Evolutionary conservation across 257 asterid species (phyloP).

Genomic region (Nicotiana tabacum): DNA sequence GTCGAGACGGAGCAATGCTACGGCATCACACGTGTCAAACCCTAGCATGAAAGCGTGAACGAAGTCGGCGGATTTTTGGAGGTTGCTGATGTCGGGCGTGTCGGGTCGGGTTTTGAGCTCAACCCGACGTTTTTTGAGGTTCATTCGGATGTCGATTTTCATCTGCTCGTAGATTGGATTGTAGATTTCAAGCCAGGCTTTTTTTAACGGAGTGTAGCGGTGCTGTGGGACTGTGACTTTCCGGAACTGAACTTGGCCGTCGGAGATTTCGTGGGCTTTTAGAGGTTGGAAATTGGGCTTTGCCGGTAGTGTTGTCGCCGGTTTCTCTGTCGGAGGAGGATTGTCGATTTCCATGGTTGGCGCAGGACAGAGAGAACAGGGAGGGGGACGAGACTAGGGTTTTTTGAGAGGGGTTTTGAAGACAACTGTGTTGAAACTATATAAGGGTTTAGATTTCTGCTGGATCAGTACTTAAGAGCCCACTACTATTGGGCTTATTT

Average conservation of each 20-base stretch:
- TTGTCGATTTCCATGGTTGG: slow-evolving; percentile 47
- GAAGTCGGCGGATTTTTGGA: slow-evolving; percentile 86
- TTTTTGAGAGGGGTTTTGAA: neutral
- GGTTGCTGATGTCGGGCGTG: slow-evolving; percentile 83
- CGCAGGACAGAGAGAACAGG: neutral
- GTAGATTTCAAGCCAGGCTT: slow-evolving; percentile 73
- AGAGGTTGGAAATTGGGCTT: slow-evolving; percentile 71
- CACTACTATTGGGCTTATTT: too few relatives aligned
- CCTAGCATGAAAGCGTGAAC: slow-evolving; percentile 89
- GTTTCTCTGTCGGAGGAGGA: neutral
- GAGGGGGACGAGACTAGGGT: neutral
- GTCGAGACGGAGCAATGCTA: slow-evolving; percentile 70
- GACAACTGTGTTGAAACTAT: too few relatives aligned
- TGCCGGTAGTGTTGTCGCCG: slow-evolving; percentile 16
- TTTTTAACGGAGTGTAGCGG: slow-evolving; percentile 78
- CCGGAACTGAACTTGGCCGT: slow-evolving; percentile 69
- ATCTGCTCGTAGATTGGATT: slow-evolving; percentile 66
- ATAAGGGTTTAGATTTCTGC: too few relatives aligned
- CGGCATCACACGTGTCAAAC: slow-evolving; percentile 62
- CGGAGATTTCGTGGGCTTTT: slow-evolving; percentile 71
- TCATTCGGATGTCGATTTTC: slow-evolving; percentile 86
- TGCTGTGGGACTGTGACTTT: slow-evolving; percentile 66
- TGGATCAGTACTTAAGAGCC: too few relatives aligned
- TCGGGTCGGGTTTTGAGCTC: slow-evolving; percentile 78
- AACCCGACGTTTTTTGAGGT: slow-evolving; percentile 69